Conservation (phyloP, 2,329 filamentous ascomycete genomes). For the Pseudogymnoascus sp. region DNA sequence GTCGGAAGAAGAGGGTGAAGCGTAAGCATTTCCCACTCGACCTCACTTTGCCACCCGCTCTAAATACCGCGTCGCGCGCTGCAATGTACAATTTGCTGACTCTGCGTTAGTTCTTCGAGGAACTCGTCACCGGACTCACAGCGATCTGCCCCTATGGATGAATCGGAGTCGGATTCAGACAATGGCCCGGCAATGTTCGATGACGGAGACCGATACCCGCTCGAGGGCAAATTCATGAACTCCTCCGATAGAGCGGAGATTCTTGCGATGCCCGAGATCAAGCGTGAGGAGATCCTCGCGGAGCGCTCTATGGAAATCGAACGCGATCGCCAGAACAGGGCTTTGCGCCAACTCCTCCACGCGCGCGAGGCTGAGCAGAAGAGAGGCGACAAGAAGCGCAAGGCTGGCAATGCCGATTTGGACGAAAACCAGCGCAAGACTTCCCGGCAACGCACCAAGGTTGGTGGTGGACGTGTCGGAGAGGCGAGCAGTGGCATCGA, state of each 20-base stretch:
- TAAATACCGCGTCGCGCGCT: slow-evolving; percentile 12
- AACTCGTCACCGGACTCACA: slow-evolving; percentile 66
- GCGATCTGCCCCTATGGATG: slow-evolving; percentile 81
- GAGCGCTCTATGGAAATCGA: slow-evolving; percentile 79
- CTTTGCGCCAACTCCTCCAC: slow-evolving; percentile 69
- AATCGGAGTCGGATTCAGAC: slow-evolving; percentile 73
- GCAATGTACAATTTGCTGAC: slow-evolving; percentile 7
- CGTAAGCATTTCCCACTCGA: slow-evolving; percentile 49
- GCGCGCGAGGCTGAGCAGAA: slow-evolving; percentile 57
- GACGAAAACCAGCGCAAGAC: slow-evolving; percentile 72
- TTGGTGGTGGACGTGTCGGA: slow-evolving; percentile 57
- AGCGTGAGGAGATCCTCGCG: slow-evolving; percentile 83
- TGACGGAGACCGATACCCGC: slow-evolving; percentile 64
- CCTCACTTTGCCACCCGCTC: slow-evolving; percentile 11
- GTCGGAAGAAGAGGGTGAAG: slow-evolving; percentile 72
- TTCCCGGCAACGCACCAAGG: slow-evolving; percentile 60
- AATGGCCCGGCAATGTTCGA: slow-evolving; percentile 42
- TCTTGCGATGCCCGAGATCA: slow-evolving; percentile 78
- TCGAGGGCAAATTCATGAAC: slow-evolving; percentile 78
- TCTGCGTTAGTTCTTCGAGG: slow-evolving; percentile 53
- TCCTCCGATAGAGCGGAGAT: slow-evolving; percentile 69
- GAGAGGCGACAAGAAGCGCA: slow-evolving; percentile 57
- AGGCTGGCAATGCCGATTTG: slow-evolving; percentile 68
- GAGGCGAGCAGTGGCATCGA: slow-evolving; percentile 69
- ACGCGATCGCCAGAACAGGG: slow-evolving; percentile 70